Conservation (phyloP, 2,329 filamentous ascomycete species). For the Cladophialophora bantiana region DNA sequence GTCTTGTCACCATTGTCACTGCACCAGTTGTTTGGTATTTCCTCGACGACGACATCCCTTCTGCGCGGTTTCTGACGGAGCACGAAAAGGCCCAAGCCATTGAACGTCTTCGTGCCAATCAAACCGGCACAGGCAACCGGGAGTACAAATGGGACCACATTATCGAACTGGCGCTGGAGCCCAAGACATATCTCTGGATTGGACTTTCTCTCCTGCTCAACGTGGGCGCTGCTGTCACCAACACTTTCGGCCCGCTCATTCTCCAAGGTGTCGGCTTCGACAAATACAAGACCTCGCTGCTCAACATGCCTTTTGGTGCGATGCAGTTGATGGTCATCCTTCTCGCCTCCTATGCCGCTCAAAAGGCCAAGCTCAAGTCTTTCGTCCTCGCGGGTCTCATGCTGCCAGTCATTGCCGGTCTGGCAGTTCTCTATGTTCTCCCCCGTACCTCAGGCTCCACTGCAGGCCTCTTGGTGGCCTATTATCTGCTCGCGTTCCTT, state of each 20-base stretch:
- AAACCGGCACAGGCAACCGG: conserved; percentile 55
- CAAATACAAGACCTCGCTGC: conserved; percentile 63
- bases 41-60: conserved; percentile 66
- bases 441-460: conserved; percentile 53
- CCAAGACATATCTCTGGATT: conserved; percentile 65
- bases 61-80: conserved; percentile 57
- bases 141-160: conserved; percentile 57
- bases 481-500: conserved; percentile 71
- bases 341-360: conserved; percentile 64
- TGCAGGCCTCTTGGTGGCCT: conserved; percentile 63
- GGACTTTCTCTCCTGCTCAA: conserved; percentile 68
- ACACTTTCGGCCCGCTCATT: conserved; percentile 71
- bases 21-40: conserved; percentile 66
- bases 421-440: conserved; percentile 59
- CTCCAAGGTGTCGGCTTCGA: conserved; percentile 67
- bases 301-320: conserved; percentile 72
- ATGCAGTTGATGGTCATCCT: conserved; percentile 68
- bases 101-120: conserved; percentile 59
- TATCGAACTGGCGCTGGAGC: conserved; percentile 51
- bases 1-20: conserved; percentile 65
- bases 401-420: conserved; percentile 67
- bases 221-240: conserved; percentile 68
- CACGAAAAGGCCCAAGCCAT: conserved; percentile 56
- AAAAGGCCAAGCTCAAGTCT: conserved; percentile 65
- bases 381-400: conserved; percentile 61